Conservation (phyloP, 2,329 filamentous ascomycete genomes). For the Triangularia setosa region DNA sequence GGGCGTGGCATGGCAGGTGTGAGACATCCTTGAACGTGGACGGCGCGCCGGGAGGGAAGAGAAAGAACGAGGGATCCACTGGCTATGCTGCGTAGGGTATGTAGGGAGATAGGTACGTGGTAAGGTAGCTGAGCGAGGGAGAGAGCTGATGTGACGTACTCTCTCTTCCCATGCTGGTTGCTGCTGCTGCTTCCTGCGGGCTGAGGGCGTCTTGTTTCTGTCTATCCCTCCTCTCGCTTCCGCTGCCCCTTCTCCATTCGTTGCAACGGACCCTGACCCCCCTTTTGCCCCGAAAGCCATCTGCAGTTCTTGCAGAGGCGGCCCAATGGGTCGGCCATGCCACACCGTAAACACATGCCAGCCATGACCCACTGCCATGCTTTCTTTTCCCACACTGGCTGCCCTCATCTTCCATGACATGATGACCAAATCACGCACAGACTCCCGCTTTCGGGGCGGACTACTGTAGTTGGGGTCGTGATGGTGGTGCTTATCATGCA, state of each 20-base stretch:
- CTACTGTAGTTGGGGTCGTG: not conserved
- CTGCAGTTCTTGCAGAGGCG: constrained; percentile 16
- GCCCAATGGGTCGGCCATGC: constrained; percentile 15
- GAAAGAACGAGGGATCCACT: too few species aligned
- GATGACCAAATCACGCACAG: constrained; percentile 9
- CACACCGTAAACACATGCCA: not conserved
- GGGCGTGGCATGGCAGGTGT: not conserved
- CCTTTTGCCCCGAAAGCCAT: constrained; percentile 16
- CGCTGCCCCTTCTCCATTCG: constrained; percentile 14
- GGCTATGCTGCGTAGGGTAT: not conserved
- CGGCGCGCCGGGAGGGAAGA: not conserved
- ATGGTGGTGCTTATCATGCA: not conserved
- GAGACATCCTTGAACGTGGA: not conserved
- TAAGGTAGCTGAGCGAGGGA: constrained; percentile 1
- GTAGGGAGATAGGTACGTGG: not conserved
- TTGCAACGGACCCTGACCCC: constrained; percentile 6
- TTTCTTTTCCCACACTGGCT: not conserved
- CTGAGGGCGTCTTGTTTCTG: constrained; percentile 14
- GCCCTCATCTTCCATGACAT: not conserved
- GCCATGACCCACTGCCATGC: not conserved
- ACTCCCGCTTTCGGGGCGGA: constrained; percentile 1
- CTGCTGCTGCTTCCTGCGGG: constrained; percentile 15
- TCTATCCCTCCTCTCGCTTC: constrained; percentile 8
- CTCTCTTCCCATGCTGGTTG: not conserved
- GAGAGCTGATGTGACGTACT: not conserved